Conservation (phyloP, 148 eudicot species). For the Chenopodium album region DNA sequence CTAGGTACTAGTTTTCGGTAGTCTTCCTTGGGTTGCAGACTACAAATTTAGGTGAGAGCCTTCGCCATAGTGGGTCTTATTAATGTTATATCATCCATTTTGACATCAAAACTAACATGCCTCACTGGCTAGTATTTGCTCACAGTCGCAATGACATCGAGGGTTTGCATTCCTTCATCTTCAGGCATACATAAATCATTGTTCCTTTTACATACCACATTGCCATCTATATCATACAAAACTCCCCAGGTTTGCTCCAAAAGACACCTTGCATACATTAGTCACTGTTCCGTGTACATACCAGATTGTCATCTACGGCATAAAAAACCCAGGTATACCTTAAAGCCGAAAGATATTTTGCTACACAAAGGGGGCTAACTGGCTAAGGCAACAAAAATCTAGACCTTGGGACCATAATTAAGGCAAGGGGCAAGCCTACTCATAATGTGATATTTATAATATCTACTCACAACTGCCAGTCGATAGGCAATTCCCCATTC, state of each 20-base stretch:
- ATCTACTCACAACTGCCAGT: conserved; percentile 66
- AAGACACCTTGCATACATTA: not conserved
- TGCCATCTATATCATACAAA: not conserved
- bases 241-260: conserved; percentile 5
- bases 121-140: not conserved
- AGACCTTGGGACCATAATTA: not conserved
- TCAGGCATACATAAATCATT: not conserved
- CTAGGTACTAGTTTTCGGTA: no score
- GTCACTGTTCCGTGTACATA: no score
- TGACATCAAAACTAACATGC: not conserved
- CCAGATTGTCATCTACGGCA: no score
- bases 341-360: not conserved
- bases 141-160: not conserved
- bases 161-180: not conserved
- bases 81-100: no score
- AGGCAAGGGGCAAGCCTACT: conserved; percentile 1
- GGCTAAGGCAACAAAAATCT: not conserved
- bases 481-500: conserved; percentile 59
- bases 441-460: not conserved
- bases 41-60: not conserved
- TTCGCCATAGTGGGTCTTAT: no score
- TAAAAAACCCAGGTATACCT: no score
- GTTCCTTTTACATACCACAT: not conserved
- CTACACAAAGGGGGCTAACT: not conserved
- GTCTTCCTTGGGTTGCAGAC: not conserved